Conservation (phyloP, 306 rosid genomes). For the Sesbania bispinosa region DNA sequence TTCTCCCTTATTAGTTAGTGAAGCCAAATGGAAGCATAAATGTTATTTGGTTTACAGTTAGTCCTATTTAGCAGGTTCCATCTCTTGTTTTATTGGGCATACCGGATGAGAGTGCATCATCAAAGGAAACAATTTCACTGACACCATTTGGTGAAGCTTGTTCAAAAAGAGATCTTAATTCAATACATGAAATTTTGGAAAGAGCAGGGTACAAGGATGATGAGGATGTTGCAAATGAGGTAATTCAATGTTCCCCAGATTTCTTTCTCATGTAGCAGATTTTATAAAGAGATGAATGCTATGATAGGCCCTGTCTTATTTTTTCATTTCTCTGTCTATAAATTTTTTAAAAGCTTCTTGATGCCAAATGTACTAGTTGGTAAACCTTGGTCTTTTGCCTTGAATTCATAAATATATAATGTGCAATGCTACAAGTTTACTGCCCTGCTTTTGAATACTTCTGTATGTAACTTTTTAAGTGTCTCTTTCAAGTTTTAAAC, state of each 20-base stretch:
- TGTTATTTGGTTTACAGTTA: constrained; percentile 24
- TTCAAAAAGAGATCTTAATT: constrained; percentile 91
- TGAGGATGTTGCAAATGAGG: constrained; percentile 97
- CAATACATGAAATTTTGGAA: constrained; percentile 86
- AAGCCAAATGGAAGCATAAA: constrained; percentile 2
- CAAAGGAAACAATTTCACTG: constrained; percentile 56
- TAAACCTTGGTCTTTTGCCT: no score
- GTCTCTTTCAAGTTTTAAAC: no score
- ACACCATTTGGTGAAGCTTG: constrained; percentile 93
- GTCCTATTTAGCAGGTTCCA: constrained; percentile 55
- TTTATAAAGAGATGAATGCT: background rate
- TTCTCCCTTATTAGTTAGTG: no score
- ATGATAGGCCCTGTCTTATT: background rate
- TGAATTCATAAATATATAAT: no score
- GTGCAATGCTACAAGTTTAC: no score
- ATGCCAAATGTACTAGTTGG: background rate
- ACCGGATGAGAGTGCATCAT: constrained; percentile 48
- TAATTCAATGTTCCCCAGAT: constrained; percentile 31
- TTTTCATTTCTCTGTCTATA: background rate
- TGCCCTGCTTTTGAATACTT: no score
- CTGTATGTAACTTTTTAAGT: background rate
- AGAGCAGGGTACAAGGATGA: constrained; percentile 90
- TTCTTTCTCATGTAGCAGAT: background rate
- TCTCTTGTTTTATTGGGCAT: constrained; percentile 75
- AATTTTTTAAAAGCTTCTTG: background rate